These are phyloP conservation scores for Phialophora expanda DNA, from an alignment of 2,329 filamentous ascomycete genomes.

Conservation along the genomic window DNA sequence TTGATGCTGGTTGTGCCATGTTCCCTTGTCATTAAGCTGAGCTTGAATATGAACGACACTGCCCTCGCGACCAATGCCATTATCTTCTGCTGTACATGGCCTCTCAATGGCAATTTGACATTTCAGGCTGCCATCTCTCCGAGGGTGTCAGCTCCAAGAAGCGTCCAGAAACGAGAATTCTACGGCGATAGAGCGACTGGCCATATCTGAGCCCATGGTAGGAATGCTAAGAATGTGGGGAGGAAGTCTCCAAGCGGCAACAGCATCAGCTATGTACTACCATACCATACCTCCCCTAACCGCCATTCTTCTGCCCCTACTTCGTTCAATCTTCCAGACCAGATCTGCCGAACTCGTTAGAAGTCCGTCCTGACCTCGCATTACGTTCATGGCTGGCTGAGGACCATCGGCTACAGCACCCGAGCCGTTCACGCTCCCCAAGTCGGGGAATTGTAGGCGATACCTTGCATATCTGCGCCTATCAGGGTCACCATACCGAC, in stretches of 20 bases:
- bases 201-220: neutral
- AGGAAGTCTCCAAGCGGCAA: neutral
- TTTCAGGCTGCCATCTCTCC: neutral
- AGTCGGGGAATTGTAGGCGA: neutral
- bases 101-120: neutral
- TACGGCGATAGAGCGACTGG: neutral
- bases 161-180: neutral
- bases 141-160: neutral
- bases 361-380: neutral
- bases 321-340: neutral
- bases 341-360: neutral
- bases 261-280: neutral
- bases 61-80: neutral
- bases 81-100: neutral
- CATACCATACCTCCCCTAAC: neutral
- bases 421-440: neutral
- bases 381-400: constrained; percentile 5
- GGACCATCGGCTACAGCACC: neutral
- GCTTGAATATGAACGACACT: constrained; percentile 1
- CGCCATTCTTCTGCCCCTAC: neutral
- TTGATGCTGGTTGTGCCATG: neutral
- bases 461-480: neutral
- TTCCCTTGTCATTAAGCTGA: neutral
- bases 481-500: neutral
- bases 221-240: neutral